Base-by-base conservation (phyloP, 1,139 yeast species). In the Saccharomyces hybrid region DNA sequence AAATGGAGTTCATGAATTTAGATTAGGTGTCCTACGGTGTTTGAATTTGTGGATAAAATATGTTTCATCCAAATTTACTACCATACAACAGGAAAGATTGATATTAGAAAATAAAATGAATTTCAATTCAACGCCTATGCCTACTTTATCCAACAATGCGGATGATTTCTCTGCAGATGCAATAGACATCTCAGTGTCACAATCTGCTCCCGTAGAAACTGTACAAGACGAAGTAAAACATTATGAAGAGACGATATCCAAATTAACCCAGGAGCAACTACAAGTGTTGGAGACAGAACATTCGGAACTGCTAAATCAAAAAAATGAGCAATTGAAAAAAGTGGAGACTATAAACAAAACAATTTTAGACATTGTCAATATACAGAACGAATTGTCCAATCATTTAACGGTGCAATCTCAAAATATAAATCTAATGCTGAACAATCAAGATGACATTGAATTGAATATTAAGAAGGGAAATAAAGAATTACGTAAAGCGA, bases 351-450 rank as follows among this genome's bases (percentile, higher is more conserved):
- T 93, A n/a, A 95, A 90, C 66, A 78, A 77, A 57, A 82, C 96
- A 2, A 83, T 91, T 74, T 72, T 84, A 53, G 97, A 90, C 66
- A 86, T 93, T 51, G 80, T 93, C 1, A 82, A 84, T 54, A 71
- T 93, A 59, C 96, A 90, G 65, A 78, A 85, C 32, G 95, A 89
- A 64, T 75, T 93, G 57, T 79, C 90, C 3, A 75, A 84, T 52
- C 96, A 91, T 65, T 74, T 93, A 52, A 83, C 83, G 38, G 72
- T 82, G 0, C 99, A 93, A 70, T 82, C 88, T 3, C 86, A 84
- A 52, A 85, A 82, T 67, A 88, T 93, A 42, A 78, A 80, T 55
- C 75, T 77, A 46, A 75, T 93, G 57, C 72, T 84, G 55, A 87
- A 85, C 55, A 86, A 84, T 58, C 95, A 88, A 57, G 84, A 82